These are phyloP conservation scores for Ogataea zsoltii DNA, from an alignment of 805 yeast species.

Conservation along the genomic window DNA sequence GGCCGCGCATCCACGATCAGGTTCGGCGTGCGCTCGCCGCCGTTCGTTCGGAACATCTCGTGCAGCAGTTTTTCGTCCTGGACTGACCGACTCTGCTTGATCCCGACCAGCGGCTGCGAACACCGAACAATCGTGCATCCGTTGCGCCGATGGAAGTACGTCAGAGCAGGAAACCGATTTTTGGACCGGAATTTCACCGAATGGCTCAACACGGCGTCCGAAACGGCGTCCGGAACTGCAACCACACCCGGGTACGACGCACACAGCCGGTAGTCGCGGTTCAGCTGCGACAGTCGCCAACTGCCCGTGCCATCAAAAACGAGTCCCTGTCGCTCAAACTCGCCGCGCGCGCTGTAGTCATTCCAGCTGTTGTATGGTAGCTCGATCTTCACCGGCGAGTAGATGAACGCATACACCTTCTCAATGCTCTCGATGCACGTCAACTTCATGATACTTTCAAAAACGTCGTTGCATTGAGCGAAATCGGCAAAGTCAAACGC, in stretches of 20 bases:
- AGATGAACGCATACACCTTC: conserved; percentile 78
- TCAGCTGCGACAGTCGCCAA: conserved; percentile 76
- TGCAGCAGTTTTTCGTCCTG: conserved; percentile 86
- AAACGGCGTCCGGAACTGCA: conserved; percentile 72
- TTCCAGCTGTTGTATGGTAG: conserved; percentile 68
- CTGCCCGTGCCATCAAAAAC: conserved; percentile 30
- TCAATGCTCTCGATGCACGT: conserved; percentile 55
- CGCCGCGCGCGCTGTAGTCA: conserved; percentile 59
- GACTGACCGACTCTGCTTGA: conserved; percentile 81
- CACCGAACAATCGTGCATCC: conserved; percentile 84
- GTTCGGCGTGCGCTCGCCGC: conserved; percentile 40
- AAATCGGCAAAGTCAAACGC: conserved; percentile 72
- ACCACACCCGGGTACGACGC: conserved; percentile 71
- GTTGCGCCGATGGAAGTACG: conserved; percentile 70
- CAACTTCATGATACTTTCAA: conserved; percentile 65
- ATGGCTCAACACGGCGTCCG: conserved; percentile 80
- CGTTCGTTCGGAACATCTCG: conserved; percentile 70
- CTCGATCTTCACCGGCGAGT: conserved; percentile 75
- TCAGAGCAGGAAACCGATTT: conserved; percentile 76
- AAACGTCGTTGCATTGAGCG: conserved; percentile 65
- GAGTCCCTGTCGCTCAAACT: conserved; percentile 69
- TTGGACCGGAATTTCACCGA: conserved; percentile 87
- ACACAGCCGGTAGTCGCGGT: conserved; percentile 64
- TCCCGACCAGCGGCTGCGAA: conserved; percentile 90
- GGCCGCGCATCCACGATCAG: conserved; percentile 92